These are phyloP conservation scores for Gossypium raimondii DNA, from an alignment of 345 rosid genomes.

Conservation along the genomic window DNA sequence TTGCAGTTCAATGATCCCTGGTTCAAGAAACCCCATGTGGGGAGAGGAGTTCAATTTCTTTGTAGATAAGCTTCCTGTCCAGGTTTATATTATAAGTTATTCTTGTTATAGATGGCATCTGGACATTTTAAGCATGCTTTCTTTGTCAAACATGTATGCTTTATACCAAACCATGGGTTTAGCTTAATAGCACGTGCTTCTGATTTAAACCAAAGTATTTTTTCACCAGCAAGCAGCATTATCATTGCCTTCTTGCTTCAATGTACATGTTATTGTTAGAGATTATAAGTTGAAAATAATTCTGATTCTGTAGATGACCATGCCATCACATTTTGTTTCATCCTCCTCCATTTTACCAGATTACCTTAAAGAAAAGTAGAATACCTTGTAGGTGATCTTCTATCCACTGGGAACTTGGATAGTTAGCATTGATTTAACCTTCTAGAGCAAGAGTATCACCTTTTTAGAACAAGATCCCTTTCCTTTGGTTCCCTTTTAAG, in stretches of 20 bases:
- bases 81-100: slow-evolving; percentile 44
- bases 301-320: too few relatives aligned
- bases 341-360: too few relatives aligned
- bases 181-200: neutral
- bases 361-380: too few relatives aligned
- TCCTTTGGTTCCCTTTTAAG: too few relatives aligned
- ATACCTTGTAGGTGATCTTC: too few relatives aligned
- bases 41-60: slow-evolving; percentile 96
- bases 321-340: too few relatives aligned
- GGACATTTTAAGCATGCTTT: neutral
- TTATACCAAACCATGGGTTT: neutral
- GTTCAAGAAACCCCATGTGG: slow-evolving; percentile 99
- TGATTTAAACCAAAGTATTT: neutral
- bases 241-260: slow-evolving; percentile 3
- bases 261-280: neutral
- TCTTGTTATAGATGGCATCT: neutral
- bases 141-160: neutral
- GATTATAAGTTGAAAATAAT: too few relatives aligned
- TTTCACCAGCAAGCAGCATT: neutral
- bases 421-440: too few relatives aligned
- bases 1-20: slow-evolving; percentile 93
- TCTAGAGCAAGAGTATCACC: too few relatives aligned
- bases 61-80: slow-evolving; percentile 80
- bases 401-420: too few relatives aligned
- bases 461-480: too few relatives aligned